Base-by-base conservation (phyloP, 768 basidiomycete species). In the Xerocomellus intermedius region DNA sequence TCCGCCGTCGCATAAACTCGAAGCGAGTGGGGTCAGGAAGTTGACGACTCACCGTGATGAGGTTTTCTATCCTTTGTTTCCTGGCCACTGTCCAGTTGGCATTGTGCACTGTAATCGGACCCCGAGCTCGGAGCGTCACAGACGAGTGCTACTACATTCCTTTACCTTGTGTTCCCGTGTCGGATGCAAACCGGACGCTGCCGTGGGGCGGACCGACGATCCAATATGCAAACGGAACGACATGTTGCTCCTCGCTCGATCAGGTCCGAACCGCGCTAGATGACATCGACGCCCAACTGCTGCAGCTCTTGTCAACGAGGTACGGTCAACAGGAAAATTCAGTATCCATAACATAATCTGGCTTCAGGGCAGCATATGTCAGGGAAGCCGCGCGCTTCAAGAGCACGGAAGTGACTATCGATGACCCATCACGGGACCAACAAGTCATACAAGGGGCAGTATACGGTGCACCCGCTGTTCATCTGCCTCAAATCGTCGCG, bases 341-440 rank as follows among this genome's bases (percentile, higher is more conserved):
- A 26, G 26, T 26, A 26, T 26, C 26, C 26, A 26, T 5, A 5
- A 6, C 24, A 16, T 33, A 16, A 21, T 13, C 39, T 16, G 7
- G 4, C 33, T 39, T 26, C 7, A 66, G 66, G 36, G 32, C 60
- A 19, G 52, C 52, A 16, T 24, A 24, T 69, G 60, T 68, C 17
- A 42, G 62, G 37, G 66, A 68, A 52, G 67, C 67, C 8, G 56
- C 62, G 17, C 64, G 67, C n/a, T 68, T 66, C 58, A 66, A 62
- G 39, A n/a, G 42, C n/a, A 66, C 55, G 2, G 39, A 46, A 52
- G 32, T 45, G 19, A 48, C 28, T 10, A 33, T 66, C 43, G 46
- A 62, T 19, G 47, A 47, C 22, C 60, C 55, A 7, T 50, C 56
- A 12, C 56, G 62, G 17, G 55, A 62, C 24, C 26, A 55, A 33